Evolutionary conservation across 257 asterid genomes (phyloP), one percentile per base, ranked within the genome.

Genomic region (Eustoma russellianum): DNA sequence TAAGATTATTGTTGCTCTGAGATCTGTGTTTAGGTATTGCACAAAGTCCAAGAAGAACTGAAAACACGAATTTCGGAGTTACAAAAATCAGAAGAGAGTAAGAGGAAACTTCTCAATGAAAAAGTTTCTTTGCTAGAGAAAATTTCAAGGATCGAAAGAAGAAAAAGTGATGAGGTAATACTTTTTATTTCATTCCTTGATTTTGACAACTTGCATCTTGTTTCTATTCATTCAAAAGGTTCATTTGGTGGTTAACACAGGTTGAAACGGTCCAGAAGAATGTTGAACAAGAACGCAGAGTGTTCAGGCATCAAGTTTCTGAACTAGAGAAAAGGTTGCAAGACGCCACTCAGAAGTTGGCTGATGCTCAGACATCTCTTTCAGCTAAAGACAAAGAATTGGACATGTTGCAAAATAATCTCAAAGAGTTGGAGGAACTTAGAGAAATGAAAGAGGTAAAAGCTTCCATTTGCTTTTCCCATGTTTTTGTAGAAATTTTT

Each of bases 381-480:
- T 73, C 80, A 55, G 53, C 70, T 17, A 92, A 88, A 74, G 94
- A 85, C 55, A 48, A 55, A 18, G 93, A 88, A 67, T 41, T 88
- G 60, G 62, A 79, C 50, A 54, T 75, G 34, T 50, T 85, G 74
- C 93, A 83, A 70, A 88, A 77, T 74, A 85, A 85, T 63, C 76
- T 92, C 16, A 83, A 72, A 78, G 99, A 88, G 64, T 65, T 92
- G 59, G 99, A 81, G 64, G 97, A 92, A 48, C 79, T 92, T 50
- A 81, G 97, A 77, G 99, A 92, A 76, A 85, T 92, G 94, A 92
- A 88, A 74, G 99, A 92, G 95, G 99, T 92, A 41, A 60, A 16
- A 24, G 48, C 50, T 56, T 65, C 6, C 41, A 44, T 34, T 43
- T 53, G 13, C 41, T 50, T 45, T 51, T 17, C 47, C 17, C 47